Evolutionary conservation across 2,329 filamentous ascomycete species (phyloP), one percentile per base, ranked within the genome.

Genomic region (Pseudogymnoascus sp.): DNA sequence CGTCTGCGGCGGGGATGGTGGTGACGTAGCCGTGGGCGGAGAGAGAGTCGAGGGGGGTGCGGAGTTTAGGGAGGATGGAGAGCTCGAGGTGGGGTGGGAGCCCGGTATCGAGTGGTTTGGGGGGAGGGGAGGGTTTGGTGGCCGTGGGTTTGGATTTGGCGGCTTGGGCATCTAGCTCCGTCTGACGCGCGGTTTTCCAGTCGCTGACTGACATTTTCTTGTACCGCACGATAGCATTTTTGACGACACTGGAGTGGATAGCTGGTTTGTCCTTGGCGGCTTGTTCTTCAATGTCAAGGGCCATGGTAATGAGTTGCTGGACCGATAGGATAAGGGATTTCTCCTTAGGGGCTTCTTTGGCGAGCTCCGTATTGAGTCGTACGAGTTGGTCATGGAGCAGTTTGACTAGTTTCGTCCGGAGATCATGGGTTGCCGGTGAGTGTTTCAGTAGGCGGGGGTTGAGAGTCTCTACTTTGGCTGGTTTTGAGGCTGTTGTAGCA

Each of bases 181-280:
- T 72, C 58, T 74, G 73, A 60, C 83, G 77, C 64, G 87, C 84
- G 30, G 83, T 79, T 63, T 83, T 82, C 90, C 92, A 97, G 54
- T 89, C 81, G 3, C 81, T 78, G 2, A 84, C 70, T 0, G 77
- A 78, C 88, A 96, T 92, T 64, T 87, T 88, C 69, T 88, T 90
- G 70, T 91, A 85, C 43, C 80, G 79, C 67, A 88, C 81, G 62
- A 97, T 87, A 34, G 85, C 85, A 65, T 91, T 89, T 70, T 92
- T 95, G 72, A 97, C 84, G 25, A 91, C 78, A 67, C 96, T 96
- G 6, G 81, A 78, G 69, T 99, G 99, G 28, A 97, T 84, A 0
- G 81, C 74, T 1, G 81, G 75, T 63, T 87, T 87, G 14, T 86
- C 84, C 11, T 78, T 78, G 1, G 91, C 91, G 6, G 84, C 77